These are phyloP conservation scores for Xylaria sp. DNA, from an alignment of 495 filamentous ascomycete species.

Conservation along the genomic window DNA sequence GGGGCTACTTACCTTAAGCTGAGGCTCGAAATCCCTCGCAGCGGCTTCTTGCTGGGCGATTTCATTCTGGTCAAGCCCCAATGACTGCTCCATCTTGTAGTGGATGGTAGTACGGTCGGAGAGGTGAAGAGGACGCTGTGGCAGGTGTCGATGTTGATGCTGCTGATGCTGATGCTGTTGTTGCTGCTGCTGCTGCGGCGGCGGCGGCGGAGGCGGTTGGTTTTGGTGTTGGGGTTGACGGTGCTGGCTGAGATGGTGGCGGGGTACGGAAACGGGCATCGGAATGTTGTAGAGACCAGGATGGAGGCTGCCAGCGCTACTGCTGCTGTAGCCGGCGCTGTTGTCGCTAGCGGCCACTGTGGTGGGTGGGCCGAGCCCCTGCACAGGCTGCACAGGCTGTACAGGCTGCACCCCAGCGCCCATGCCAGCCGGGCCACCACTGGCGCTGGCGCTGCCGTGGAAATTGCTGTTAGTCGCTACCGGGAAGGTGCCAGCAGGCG, in stretches of 20 bases:
- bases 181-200: constrained; percentile 33
- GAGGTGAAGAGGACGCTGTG: constrained; percentile 23
- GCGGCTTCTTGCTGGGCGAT: constrained; percentile 61
- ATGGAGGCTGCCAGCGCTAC: constrained; percentile 34
- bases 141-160: constrained; percentile 17
- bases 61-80: constrained; percentile 44
- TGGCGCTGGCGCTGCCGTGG: constrained; percentile 55
- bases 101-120: constrained; percentile 1
- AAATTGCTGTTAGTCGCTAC: constrained; percentile 8
- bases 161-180: constrained; percentile 23
- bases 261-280: constrained; percentile 32
- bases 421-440: constrained; percentile 59
- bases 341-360: constrained; percentile 54
- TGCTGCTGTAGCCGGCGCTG: constrained; percentile 47
- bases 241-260: constrained; percentile 39
- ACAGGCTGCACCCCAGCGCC: constrained; percentile 57
- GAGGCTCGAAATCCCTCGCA: constrained; percentile 69
- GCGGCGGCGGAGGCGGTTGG: too few species aligned
- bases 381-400: constrained; percentile 34
- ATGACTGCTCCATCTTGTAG: constrained; percentile 47
- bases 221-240: constrained; percentile 37
- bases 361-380: constrained; percentile 40
- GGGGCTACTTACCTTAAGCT: constrained; percentile 63
- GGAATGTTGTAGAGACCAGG: constrained; percentile 44
- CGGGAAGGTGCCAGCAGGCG: constrained; percentile 35